Evolutionary conservation across 306 rosid genomes (phyloP).

Genomic region (Erythrophleum fordii): DNA sequence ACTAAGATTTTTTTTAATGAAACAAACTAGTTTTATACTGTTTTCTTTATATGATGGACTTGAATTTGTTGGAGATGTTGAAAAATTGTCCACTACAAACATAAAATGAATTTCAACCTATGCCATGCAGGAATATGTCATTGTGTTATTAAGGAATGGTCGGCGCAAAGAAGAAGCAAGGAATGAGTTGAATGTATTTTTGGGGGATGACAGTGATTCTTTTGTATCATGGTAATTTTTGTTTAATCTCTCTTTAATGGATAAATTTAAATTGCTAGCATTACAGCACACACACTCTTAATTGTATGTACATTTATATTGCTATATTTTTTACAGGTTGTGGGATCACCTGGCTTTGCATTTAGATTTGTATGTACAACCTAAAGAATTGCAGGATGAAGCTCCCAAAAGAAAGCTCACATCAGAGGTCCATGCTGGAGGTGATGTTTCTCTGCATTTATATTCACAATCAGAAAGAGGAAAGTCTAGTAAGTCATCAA

Average conservation of each 20-base stretch:
- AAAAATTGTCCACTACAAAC: background rate
- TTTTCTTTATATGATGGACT: background rate
- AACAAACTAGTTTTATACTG: background rate
- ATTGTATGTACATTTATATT: constrained; percentile 22
- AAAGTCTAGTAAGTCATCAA: constrained; percentile 52
- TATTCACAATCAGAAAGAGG: constrained; percentile 63
- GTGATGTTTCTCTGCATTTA: constrained; percentile 44
- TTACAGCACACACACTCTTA: background rate
- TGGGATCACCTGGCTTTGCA: constrained; percentile 90
- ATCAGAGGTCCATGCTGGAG: constrained; percentile 51
- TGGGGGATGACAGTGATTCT: constrained; percentile 89
- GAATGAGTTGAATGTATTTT: constrained; percentile 80
- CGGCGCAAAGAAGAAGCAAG: constrained; percentile 83
- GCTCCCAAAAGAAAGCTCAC: constrained; percentile 50
- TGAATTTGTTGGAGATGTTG: constrained; percentile 15
- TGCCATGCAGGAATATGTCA: constrained; percentile 83
- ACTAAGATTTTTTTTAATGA: background rate
- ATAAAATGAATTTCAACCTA: constrained; percentile 28
- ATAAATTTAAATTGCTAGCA: constrained; percentile 4
- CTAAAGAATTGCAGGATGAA: constrained; percentile 56
- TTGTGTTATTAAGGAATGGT: constrained; percentile 91
- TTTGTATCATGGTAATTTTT: constrained; percentile 86
- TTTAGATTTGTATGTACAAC: constrained; percentile 60
- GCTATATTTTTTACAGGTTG: constrained; percentile 60
- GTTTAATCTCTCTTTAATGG: constrained; percentile 16